Evolutionary conservation across 352 stramenopile species (phyloP), one percentile per base, ranked within the genome.

Genomic region (Globisporangium carolinianum): DNA sequence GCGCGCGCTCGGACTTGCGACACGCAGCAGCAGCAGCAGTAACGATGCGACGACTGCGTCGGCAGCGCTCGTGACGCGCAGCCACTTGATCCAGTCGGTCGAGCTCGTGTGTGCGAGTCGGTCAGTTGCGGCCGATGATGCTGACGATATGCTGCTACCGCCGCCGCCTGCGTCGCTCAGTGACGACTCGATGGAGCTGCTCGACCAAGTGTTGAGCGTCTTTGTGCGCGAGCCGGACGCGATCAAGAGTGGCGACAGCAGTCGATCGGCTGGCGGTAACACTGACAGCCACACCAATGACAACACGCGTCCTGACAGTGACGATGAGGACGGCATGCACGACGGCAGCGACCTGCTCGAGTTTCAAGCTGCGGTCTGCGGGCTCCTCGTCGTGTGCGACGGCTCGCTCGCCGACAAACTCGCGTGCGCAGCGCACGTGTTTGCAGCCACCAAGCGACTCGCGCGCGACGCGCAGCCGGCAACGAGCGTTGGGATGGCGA

Each of bases 371-470:
- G 78, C 76, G 0, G 73, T 91, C 12, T 91, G 74, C 38, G 81
- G 83, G 0, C 53, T 94, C 39, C 62, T 94, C 14, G 73, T 89
- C 4, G 57, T 91, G 1, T 90, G 81, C 57, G 66, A 84, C 57
- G 81, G 83, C n/a, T 68, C 68, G 9, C 60, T 91, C 61, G 51
- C 79, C 6, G 74, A 79, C 47, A 86, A 86, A 38, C 64, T 86
- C 45, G 66, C 78, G 59, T 84, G 72, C 45, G 74, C 73, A 17
- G 70, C 68, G 1, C 50, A 69, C 9, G 38, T 86, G 15, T 58
- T 84, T 18, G 60, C 71, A 38, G 45, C 15, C 45, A 11, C 5
- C 5, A 6, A 14, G 17, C 17, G 7, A 1, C 59, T 75, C 7
- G 61, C 66, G 12, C 58, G 73, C 6, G 63, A 88, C 12, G 18